Conservation (phyloP, 495 filamentous ascomycete species). For the Copromyces sp. region DNA sequence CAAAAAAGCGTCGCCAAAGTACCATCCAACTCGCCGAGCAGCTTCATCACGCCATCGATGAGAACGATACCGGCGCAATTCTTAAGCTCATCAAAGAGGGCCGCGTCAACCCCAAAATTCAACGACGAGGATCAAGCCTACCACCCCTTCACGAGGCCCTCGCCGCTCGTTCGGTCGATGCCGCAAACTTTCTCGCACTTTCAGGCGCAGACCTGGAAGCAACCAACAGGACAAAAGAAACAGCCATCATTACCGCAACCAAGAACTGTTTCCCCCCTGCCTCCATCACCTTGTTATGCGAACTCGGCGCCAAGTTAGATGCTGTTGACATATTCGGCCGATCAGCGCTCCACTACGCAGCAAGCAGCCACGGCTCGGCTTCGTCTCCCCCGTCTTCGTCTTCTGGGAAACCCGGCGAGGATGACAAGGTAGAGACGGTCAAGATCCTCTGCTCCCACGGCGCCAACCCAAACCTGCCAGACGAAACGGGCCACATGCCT, state of each 20-base stretch:
- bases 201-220: slow-evolving; percentile 10
- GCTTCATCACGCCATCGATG: slow-evolving; percentile 12
- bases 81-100: slow-evolving; percentile 3
- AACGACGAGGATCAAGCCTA: neutral
- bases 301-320: slow-evolving; percentile 13
- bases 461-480: slow-evolving; percentile 12
- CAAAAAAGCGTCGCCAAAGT: neutral
- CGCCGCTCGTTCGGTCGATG: neutral
- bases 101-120: slow-evolving; percentile 5
- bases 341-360: slow-evolving; percentile 21
- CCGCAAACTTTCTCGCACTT: slow-evolving; percentile 8
- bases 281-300: slow-evolving; percentile 18
- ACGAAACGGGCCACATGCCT: slow-evolving; percentile 16
- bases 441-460: slow-evolving; percentile 15
- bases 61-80: slow-evolving; percentile 5
- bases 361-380: neutral
- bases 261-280: slow-evolving; percentile 15
- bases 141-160: slow-evolving; percentile 10
- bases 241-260: slow-evolving; percentile 17
- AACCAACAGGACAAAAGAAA: slow-evolving; percentile 2
- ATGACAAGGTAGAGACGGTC: slow-evolving; percentile 14
- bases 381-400: neutral
- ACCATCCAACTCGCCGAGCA: slow-evolving; percentile 5
- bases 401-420: slow-evolving; percentile 5
- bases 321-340: slow-evolving; percentile 16